Percentiles rank a stretch among this genome's conserved stretches.
Conservation (phyloP, 163 green algal species). For the Scenedesmus sp. region DNA sequence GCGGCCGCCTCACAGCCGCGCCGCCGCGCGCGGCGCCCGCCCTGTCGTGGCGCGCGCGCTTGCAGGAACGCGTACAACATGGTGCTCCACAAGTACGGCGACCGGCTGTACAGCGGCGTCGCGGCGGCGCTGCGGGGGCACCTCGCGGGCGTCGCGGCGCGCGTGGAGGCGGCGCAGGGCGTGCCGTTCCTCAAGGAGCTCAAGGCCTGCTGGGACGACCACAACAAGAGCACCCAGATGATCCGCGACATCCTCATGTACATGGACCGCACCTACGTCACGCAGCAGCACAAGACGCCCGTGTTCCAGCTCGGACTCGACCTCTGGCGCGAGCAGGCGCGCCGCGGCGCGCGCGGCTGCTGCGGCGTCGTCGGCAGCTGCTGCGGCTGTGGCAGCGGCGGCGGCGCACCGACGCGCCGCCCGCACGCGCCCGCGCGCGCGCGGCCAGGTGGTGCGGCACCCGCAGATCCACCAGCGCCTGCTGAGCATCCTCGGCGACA, state of each 20-base stretch:
- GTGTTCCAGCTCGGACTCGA: conserved; percentile 94
- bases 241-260: conserved; percentile 99
- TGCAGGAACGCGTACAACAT: conserved; percentile 99
- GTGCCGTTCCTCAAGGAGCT: conserved; percentile 89
- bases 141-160: conserved; percentile 75
- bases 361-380: too few species aligned
- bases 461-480: conserved; percentile 58
- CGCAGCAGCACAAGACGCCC: conserved; percentile 85
- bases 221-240: conserved; percentile 96
- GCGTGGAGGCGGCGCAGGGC: conserved; percentile 81
- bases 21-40: too few species aligned
- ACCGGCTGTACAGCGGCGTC: conserved; percentile 93
- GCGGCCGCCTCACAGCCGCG: too few species aligned
- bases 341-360: conserved; percentile 24
- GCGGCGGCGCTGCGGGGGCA: conserved; percentile 80
- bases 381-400: too few species aligned
- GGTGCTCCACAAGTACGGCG: conserved; percentile 97
- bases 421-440: too few species aligned
- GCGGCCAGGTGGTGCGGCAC: conserved; percentile 32
- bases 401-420: too few species aligned
- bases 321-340: conserved; percentile 92
- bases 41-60: neutral
- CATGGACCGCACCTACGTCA: conserved; percentile 97
- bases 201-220: conserved; percentile 87
- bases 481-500: conserved; percentile 68